Evolutionary conservation across 2,329 filamentous ascomycete genomes (phyloP), one percentile per base, ranked within the genome.

Genomic region (Cytospora paraplurivora): DNA sequence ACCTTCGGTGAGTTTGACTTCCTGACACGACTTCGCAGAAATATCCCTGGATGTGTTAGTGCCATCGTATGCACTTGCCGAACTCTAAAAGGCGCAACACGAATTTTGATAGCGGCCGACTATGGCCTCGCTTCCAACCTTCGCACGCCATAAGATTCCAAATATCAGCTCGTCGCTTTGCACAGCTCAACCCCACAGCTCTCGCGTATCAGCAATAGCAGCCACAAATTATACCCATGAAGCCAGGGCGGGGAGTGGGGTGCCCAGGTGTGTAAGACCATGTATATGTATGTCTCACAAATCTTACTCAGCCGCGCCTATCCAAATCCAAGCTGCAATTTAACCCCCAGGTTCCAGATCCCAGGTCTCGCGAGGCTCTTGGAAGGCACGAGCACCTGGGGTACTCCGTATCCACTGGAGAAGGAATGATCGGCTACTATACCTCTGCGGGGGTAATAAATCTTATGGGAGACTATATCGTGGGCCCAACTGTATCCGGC

Each of bases 231-330:
- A 64, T 64, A 35, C 27, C 27, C 50, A 19, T 37, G 33, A 52
- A 38, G 49, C 56, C 33, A 38, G 34, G 10, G 6, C 3, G n/a
- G n/a, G n/a, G 17, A 44, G 51, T 35, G 52, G 62, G 62, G 4
- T 27, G 27, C 27, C 27, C 27, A 27, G 27, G 27, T 59, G 58
- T 59, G 57, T 63, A 52, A 63, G 62, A 63, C 56, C 27, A 60
- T 56, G 34, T 37, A 47, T 17, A 13, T 47, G 44, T 35, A 19
- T 56, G 57, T 61, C 44, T 56, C 35, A 44, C 27, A 38, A 27
- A 35, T 64, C 62, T 64, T 64, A 64, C 57, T 64, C 62, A 61
- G 62, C 62, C 44, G 34, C 32, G 8, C 17, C 49, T 49, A 3
- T 56, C 35, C 15, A 47, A 7, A 12, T 0, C 32, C 35, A 37